Evolutionary conservation across 2,329 filamentous ascomycete genomes (phyloP), one percentile per base, ranked within the genome.

Genomic region (Scedosporium minutisporum): DNA sequence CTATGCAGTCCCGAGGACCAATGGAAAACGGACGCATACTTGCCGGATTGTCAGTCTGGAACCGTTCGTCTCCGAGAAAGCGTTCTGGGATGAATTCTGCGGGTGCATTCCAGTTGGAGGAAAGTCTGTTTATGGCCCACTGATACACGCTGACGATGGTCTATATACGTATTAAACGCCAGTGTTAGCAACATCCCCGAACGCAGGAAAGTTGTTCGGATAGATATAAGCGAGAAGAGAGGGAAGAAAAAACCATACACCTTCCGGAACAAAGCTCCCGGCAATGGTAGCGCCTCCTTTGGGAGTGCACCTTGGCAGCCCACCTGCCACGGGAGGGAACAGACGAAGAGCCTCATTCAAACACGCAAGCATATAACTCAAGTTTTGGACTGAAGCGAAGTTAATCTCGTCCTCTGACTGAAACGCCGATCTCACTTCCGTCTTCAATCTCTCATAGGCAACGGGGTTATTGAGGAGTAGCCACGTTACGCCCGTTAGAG

Each of bases 1-100:
- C 81, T 25, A 83, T 72, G 63, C 80, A 83, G 57, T 81, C 80
- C 2, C 80, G 70, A 5, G 80, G 76, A 0, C 81, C 80, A 2
- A 78, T 60, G 2, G 75, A 75, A 63, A 83, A 82, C 0, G 80
- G 77, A 68, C 82, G 77, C 58, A 79, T 72, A 1, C 73, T 75
- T 0, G 76, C 75, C 53, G 71, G 71, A 41, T 72, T 74, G 65
- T 84, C 80, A n/a, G 62, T 61, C 0, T 66, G 67, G 66, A 77
- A 82, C 3, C 69, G 69, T 4, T 68, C 65, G 9, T 77, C 73
- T 14, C 70, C 71, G 0, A 78, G 67, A 73, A 78, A 83, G 0
- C 81, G 73, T 66, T 84, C 79, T 0, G 82, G 82, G 4, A 71
- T 72, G 66, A 77, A 85, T 0, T 67, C 68, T 23, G 76, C 70